Evolutionary conservation across 2,329 filamentous ascomycete genomes (phyloP).

Genomic region (Emmonsiellopsis sp.): DNA sequence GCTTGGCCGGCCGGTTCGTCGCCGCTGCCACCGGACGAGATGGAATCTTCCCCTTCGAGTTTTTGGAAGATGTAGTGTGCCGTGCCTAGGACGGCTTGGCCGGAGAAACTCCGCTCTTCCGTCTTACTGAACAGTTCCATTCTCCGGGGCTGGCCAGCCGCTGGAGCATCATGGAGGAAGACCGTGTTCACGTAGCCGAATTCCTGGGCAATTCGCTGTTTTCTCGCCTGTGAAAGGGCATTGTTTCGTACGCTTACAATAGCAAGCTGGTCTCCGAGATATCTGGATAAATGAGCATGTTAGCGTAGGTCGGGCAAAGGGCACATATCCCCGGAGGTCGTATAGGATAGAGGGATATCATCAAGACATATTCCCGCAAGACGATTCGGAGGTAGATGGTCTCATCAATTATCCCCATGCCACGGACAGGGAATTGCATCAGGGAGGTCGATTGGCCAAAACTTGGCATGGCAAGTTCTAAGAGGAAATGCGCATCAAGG

Average conservation of each 20-base stretch:
- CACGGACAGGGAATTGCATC: neutral
- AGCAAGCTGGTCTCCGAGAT: conserved; percentile 51
- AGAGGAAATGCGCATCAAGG: neutral
- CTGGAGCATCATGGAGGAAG: conserved; percentile 46
- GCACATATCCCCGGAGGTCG: no score
- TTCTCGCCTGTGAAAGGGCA: conserved; percentile 43
- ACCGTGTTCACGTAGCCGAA: conserved; percentile 59
- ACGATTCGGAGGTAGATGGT: neutral
- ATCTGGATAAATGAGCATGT: conserved; percentile 7
- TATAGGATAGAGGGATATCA: no score
- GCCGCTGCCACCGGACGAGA: neutral
- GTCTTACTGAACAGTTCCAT: conserved; percentile 53
- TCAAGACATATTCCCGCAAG: no score
- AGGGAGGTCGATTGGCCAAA: neutral
- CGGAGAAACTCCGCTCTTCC: conserved; percentile 52
- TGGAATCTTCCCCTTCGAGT: conserved; percentile 8
- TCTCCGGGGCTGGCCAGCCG: conserved; percentile 27
- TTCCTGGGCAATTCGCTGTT: conserved; percentile 52
- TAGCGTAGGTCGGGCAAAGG: neutral
- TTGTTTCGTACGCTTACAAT: conserved; percentile 45
- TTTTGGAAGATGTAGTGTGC: conserved; percentile 40
- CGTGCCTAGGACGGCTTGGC: conserved; percentile 53
- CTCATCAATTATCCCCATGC: no score
- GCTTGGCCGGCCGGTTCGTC: neutral
- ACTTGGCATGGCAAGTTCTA: neutral